These are phyloP conservation scores for Fusarium sp. DNA, from an alignment of 2,329 filamentous ascomycete genomes.

Conservation along the genomic window DNA sequence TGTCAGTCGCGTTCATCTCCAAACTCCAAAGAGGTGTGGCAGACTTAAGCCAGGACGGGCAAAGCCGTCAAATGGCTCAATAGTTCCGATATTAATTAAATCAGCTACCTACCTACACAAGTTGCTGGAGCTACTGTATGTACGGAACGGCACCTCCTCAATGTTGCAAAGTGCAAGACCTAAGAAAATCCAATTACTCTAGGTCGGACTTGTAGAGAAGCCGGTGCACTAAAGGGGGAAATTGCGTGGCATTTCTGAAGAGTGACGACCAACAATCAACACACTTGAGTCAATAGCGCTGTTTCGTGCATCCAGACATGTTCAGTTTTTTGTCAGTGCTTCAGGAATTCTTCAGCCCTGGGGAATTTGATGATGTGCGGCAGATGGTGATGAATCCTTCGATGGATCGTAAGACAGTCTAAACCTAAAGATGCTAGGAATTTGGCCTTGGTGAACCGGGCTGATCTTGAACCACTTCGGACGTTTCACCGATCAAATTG, in stretches of 20 bases:
- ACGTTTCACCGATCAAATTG: slow-evolving; percentile 35
- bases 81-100: slow-evolving; percentile 19
- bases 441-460: slow-evolving; percentile 19
- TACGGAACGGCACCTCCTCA: slow-evolving; percentile 2
- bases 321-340: not conserved
- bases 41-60: slow-evolving; percentile 28
- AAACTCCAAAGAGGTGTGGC: slow-evolving; percentile 15
- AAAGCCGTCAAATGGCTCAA: slow-evolving; percentile 27
- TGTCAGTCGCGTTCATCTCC: slow-evolving; percentile 9
- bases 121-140: not conserved
- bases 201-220: slow-evolving; percentile 2
- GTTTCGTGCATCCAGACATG: slow-evolving; percentile 3
- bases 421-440: not conserved
- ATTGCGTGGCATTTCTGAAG: slow-evolving; percentile 30
- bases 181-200: slow-evolving; percentile 4
- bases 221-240: slow-evolving; percentile 30
- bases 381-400: slow-evolving; percentile 7
- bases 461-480: slow-evolving; percentile 8
- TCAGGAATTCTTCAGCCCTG: slow-evolving; percentile 16
- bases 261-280: slow-evolving; percentile 1
- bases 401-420: slow-evolving; percentile 1
- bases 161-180: slow-evolving; percentile 6
- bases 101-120: slow-evolving; percentile 5
- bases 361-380: slow-evolving; percentile 10
- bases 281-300: slow-evolving; percentile 2